Conservation (phyloP, 768 basidiomycete genomes). For the Suillus americanus region DNA sequence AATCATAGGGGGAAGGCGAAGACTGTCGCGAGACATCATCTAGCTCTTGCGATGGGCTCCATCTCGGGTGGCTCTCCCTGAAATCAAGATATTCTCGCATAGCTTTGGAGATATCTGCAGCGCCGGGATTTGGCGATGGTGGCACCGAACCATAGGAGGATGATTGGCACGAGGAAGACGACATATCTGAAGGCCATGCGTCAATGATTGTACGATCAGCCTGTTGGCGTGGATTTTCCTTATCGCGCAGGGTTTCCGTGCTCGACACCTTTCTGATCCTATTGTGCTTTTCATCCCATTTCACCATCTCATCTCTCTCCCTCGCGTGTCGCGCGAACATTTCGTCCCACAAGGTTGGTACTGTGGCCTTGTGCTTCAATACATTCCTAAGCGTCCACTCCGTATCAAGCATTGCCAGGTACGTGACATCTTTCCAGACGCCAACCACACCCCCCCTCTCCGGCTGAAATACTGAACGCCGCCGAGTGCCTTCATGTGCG, state of each 20-base stretch:
- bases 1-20: slow-evolving; percentile 24
- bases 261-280: slow-evolving; percentile 36
- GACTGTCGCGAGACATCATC: background rate
- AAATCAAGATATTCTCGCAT: slow-evolving; percentile 10
- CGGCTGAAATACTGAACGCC: slow-evolving; percentile 51
- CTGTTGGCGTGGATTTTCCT: slow-evolving; percentile 16
- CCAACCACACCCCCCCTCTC: slow-evolving; percentile 33
- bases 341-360: slow-evolving; percentile 59
- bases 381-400: slow-evolving; percentile 49
- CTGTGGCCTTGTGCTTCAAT: slow-evolving; percentile 17
- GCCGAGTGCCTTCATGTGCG: slow-evolving; percentile 60
- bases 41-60: slow-evolving; percentile 5
- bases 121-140: slow-evolving; percentile 18
- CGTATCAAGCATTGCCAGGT: slow-evolving; percentile 59
- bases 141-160: slow-evolving; percentile 19
- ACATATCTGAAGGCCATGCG: slow-evolving; percentile 1
- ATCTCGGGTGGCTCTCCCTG: slow-evolving; percentile 10
- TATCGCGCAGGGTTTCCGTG: slow-evolving; percentile 40
- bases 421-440: slow-evolving; percentile 60
- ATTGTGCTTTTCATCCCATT: slow-evolving; percentile 44
- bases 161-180: slow-evolving; percentile 15
- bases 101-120: slow-evolving; percentile 11
- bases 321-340: slow-evolving; percentile 54
- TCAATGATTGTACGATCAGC: slow-evolving; percentile 10
- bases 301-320: slow-evolving; percentile 56